These are phyloP conservation scores for Dipodascopsis uninucleata DNA, from an alignment of 805 yeast species.

Conservation along the genomic window DNA sequence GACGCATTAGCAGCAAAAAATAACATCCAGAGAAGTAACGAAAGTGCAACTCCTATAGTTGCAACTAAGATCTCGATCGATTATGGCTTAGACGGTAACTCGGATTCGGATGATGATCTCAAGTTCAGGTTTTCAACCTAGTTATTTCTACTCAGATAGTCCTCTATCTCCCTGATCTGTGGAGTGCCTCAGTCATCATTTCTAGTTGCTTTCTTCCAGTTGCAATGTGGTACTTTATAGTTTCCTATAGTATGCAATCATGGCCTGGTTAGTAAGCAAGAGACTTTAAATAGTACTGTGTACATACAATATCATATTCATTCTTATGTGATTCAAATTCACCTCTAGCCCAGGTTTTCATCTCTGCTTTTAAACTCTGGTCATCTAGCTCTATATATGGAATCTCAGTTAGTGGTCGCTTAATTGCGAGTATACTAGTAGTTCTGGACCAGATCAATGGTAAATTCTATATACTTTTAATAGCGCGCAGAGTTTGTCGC, in stretches of 20 bases:
- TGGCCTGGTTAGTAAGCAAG: not conserved
- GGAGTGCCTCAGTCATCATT: conserved; percentile 1
- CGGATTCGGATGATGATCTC: conserved; percentile 1
- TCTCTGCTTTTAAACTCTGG: not conserved
- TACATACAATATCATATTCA: conserved; percentile 2
- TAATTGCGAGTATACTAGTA: not conserved
- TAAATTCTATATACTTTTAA: too few species aligned
- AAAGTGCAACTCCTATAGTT: too few species aligned
- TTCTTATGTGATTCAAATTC: conserved; percentile 5
- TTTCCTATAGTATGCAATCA: not conserved
- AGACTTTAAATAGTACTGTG: not conserved
- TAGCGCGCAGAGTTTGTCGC: not conserved
- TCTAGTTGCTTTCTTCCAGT: conserved; percentile 1
- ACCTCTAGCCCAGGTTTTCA: conserved; percentile 1
- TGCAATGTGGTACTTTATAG: conserved; percentile 1
- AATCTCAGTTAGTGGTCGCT: not conserved
- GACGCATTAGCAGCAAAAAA: too few species aligned
- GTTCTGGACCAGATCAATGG: not conserved
- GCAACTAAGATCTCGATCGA: too few species aligned
- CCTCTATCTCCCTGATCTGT: not conserved
- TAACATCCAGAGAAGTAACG: too few species aligned
- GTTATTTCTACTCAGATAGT: not conserved
- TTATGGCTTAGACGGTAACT: too few species aligned
- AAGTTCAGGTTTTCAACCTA: conserved; percentile 1
- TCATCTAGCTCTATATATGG: conserved; percentile 2